These are phyloP conservation scores for Exophiala spinifera DNA, from an alignment of 2,329 filamentous ascomycete genomes.

Conservation along the genomic window DNA sequence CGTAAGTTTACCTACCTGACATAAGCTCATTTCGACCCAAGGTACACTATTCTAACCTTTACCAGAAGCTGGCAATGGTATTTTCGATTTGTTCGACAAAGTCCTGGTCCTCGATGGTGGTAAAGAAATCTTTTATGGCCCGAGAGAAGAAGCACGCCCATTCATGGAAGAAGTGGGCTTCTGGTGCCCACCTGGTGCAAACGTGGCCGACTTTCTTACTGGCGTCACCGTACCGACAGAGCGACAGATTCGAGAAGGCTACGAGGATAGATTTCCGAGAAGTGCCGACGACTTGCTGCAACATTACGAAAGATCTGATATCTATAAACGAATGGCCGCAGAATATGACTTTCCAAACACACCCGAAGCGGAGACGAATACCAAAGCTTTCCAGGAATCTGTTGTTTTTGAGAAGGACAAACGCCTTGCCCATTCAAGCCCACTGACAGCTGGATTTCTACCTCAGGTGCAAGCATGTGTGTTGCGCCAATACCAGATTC, in stretches of 20 bases:
- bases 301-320: conserved; percentile 52
- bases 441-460: conserved; percentile 54
- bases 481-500: conserved; percentile 61
- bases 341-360: conserved; percentile 59
- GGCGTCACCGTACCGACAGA: conserved; percentile 59
- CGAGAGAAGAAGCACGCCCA: conserved; percentile 55
- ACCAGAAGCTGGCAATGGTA: conserved; percentile 61
- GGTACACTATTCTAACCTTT: too few relatives aligned
- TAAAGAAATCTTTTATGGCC: conserved; percentile 64
- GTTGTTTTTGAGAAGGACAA: conserved; percentile 56
- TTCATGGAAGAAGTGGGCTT: conserved; percentile 67
- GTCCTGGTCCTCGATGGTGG: conserved; percentile 66
- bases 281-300: conserved; percentile 45
- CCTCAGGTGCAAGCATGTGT: conserved; percentile 57
- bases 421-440: conserved; percentile 51
- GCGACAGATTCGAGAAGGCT: conserved; percentile 43
- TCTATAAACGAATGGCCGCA: conserved; percentile 50
- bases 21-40: too few relatives aligned
- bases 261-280: conserved; percentile 44
- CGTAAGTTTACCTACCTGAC: conserved; percentile 30
- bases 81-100: conserved; percentile 69
- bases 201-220: conserved; percentile 64
- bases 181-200: conserved; percentile 59
- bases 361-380: conserved; percentile 48
- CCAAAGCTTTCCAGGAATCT: conserved; percentile 53